A percentile compares a stretch with the other conserved stretches of the same genome.
Evolutionary conservation across 139 green algal genomes (phyloP).

Genomic region (Edaphochlamys debaryana): DNA sequence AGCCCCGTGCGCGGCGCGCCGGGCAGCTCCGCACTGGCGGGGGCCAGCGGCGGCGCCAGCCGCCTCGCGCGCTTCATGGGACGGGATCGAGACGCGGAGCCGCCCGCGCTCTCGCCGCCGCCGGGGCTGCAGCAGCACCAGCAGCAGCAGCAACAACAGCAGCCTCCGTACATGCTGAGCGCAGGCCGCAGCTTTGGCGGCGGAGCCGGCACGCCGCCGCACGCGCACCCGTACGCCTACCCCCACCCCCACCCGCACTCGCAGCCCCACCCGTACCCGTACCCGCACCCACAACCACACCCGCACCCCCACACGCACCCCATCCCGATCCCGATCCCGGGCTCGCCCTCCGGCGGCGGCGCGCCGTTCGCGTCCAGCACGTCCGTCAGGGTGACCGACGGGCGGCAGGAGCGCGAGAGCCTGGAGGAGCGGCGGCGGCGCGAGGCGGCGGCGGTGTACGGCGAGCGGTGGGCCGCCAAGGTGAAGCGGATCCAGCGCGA

Average conservation of each 20-base stretch:
- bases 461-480: slow-evolving; percentile 72
- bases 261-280: too few species aligned
- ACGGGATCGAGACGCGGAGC: too few species aligned
- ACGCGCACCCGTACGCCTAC: too few species aligned
- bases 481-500: slow-evolving; percentile 71
- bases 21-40: not conserved
- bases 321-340: too few species aligned
- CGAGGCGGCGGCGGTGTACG: slow-evolving; percentile 69
- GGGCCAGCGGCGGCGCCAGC: not conserved
- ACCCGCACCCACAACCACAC: too few species aligned
- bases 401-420: slow-evolving; percentile 17
- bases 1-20: not conserved
- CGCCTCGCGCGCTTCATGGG: not conserved
- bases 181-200: not conserved
- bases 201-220: not conserved
- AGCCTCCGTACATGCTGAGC: not conserved
- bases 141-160: not conserved
- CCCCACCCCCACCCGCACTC: too few species aligned
- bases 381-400: not conserved
- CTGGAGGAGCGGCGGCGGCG: slow-evolving; percentile 31
- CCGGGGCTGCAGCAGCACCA: not conserved
- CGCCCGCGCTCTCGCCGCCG: too few species aligned
- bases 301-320: too few species aligned
- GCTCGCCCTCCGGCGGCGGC: not conserved
- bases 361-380: too few species aligned